These are phyloP conservation scores for Anthracocystis panici-leucophaei DNA, from an alignment of 1,284 basidiomycete species.

Conservation along the genomic window DNA sequence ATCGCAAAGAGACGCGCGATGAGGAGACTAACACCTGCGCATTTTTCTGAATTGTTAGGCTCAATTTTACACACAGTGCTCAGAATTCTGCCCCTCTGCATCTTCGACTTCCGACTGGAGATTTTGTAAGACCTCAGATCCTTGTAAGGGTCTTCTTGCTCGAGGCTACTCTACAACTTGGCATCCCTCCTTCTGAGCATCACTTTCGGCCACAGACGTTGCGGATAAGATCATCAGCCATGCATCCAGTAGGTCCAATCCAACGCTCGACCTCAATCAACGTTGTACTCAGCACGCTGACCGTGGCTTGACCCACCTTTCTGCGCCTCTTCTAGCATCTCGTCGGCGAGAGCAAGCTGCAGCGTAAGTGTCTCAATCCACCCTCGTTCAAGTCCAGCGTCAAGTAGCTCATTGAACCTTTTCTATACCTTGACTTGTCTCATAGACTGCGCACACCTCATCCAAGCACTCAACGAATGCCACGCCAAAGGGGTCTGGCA, in stretches of 20 bases:
- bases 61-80: neutral
- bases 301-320: neutral
- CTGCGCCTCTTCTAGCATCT: constrained; percentile 31
- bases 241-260: constrained; percentile 30
- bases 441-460: constrained; percentile 55
- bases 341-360: constrained; percentile 50
- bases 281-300: neutral
- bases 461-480: constrained; percentile 54
- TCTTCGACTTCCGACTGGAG: constrained; percentile 23
- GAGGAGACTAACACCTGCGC: neutral
- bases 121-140: constrained; percentile 43
- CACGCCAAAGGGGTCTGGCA: constrained; percentile 48
- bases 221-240: constrained; percentile 1
- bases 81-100: neutral
- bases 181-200: neutral
- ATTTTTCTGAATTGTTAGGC: constrained; percentile 7
- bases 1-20: constrained; percentile 3
- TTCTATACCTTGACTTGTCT: neutral
- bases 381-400: neutral
- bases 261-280: too few species aligned
- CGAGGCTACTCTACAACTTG: neutral
- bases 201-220: neutral
- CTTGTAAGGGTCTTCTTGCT: constrained; percentile 10
- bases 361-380: constrained; percentile 25
- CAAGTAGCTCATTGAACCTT: neutral